phyloP scores from a whole-genome alignment of 2,329 filamentous ascomycete genomes.

The Fusarium pseudocircinatum region DNA sequence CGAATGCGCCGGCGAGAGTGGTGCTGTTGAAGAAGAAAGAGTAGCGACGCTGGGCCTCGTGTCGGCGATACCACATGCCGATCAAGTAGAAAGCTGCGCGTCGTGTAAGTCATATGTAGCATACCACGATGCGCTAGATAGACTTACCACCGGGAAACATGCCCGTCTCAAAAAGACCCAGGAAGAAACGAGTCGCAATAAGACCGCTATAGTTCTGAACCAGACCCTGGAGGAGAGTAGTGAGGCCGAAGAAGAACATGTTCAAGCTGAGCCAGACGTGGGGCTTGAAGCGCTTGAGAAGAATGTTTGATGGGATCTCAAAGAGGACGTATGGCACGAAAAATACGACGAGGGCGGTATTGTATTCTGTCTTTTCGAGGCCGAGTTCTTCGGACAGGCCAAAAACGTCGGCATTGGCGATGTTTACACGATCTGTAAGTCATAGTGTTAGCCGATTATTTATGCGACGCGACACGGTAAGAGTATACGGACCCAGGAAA shows the following conservation, averaged over 20 bases:
- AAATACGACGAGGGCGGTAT: conserved; percentile 81
- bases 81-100: conserved; percentile 71
- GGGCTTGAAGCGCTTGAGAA: conserved; percentile 71
- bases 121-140: not conserved
- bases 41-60: conserved; percentile 90
- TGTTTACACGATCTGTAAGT: conserved; percentile 72
- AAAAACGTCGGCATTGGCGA: conserved; percentile 79
- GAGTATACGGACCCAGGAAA: conserved; percentile 62
- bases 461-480: not conserved
- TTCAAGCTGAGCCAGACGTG: conserved; percentile 80
- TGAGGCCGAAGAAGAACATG: conserved; percentile 85
- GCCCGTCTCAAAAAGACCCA: conserved; percentile 79
- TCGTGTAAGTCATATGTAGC: conserved; percentile 51
- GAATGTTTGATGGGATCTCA: conserved; percentile 74
- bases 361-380: conserved; percentile 71
- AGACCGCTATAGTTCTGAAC: conserved; percentile 81
- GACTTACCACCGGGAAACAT: conserved; percentile 66
- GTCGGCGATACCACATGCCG: conserved; percentile 89
- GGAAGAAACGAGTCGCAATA: conserved; percentile 83
- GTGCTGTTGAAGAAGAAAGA: conserved; percentile 92
- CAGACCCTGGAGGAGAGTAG: conserved; percentile 79
- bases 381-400: conserved; percentile 69
- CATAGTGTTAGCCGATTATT: not conserved
- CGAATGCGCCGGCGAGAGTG: conserved; percentile 83
- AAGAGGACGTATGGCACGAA: conserved; percentile 80